Evolutionary conservation across 768 basidiomycete species (phyloP), one percentile per base, ranked within the genome.

Genomic region (Russula sp.): DNA sequence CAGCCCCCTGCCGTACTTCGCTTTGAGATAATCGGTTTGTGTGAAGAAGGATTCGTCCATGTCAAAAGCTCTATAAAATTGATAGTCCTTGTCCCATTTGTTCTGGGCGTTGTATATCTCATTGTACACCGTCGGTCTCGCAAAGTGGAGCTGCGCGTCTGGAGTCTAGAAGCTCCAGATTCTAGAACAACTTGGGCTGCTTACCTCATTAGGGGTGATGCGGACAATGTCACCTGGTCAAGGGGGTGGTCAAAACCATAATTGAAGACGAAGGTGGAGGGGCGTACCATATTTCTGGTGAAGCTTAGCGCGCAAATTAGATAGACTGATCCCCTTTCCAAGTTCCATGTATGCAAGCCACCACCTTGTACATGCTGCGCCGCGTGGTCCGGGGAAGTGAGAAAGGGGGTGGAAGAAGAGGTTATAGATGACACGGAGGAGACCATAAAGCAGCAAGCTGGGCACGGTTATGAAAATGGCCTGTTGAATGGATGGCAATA

Each of bases 41-140:
- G 73, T 73, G 52, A 79, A 76, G 2, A 74, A 70, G 3, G 77
- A 75, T 29, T 69, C 67, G 22, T 70, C 67, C 14, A 69, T 68
- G 9, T 71, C 72, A 64, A 79, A 79, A 55, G 70, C 72, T n/a
- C 59, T 57, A 56, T 79, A 79, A 50, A 76, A 73, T 6, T 49
- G 38, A 20, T 72, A 65, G n/a, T 79, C 78, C 60, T 80, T 80
- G 32, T 71, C 70, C 60, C 78, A 73, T 41, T 69, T 71, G 48
- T 63, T 63, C 35, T 59, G 61, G 1, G n/a, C 20, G 34, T 48
- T 59, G 38, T 63, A 63, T 9, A 63, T 63, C 32, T 63, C 61
- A 20, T 63, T 53, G 45, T 59, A 63, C 7, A 9, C 61, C 6
- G 29, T 35, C 9, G 57, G 61, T 35, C 39, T 38, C 9, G 61